These are phyloP conservation scores for Dipodascus albidus DNA, from an alignment of 805 yeast genomes.

Conservation along the genomic window DNA sequence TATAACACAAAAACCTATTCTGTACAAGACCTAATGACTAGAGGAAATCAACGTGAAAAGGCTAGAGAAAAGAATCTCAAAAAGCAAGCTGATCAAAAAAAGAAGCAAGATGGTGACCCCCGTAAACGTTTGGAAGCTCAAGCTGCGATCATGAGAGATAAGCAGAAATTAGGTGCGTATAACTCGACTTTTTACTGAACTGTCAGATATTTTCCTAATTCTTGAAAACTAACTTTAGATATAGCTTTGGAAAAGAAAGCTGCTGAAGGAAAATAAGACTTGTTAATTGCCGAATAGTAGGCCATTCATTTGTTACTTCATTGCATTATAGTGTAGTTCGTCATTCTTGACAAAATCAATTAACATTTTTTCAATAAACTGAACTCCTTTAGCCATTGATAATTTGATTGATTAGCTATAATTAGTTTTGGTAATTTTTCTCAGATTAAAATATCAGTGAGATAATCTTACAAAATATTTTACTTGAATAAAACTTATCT, in stretches of 20 bases:
- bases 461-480: no score
- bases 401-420: no score
- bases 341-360: no score
- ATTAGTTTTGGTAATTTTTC: no score
- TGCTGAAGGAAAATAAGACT: constrained; percentile 5
- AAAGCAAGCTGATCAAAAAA: constrained; percentile 50
- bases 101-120: constrained; percentile 78
- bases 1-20: no score
- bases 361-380: no score
- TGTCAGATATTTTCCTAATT: background rate
- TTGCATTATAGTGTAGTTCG: no score
- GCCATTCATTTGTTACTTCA: no score
- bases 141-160: constrained; percentile 81
- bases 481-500: no score
- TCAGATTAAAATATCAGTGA: no score
- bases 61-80: constrained; percentile 83
- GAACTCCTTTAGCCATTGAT: no score
- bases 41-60: constrained; percentile 94
- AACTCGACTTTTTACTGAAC: background rate
- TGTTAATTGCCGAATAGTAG: background rate
- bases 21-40: no score
- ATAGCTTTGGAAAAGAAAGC: constrained; percentile 7
- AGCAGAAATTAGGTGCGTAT: constrained; percentile 64
- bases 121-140: constrained; percentile 75
- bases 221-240: constrained; percentile 6